phyloP scores from a whole-genome alignment of 805 yeast species.

The Starmerella sp. region DNA sequence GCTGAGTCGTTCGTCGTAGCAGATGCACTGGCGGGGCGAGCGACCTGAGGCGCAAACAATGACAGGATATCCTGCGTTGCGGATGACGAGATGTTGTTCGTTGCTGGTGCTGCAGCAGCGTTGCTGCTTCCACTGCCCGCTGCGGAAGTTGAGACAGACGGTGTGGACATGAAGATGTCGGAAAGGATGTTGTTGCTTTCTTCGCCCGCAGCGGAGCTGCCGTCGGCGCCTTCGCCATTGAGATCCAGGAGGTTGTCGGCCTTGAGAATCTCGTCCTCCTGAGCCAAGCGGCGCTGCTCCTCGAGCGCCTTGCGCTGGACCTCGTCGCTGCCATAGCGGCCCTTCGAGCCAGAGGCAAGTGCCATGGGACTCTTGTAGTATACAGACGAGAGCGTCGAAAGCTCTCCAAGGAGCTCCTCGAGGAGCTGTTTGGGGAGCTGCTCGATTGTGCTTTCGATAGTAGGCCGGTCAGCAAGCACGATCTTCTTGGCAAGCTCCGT shows the following conservation, averaged over 20 bases:
- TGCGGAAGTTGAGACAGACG: conserved; percentile 5
- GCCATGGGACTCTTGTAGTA: conserved; percentile 63
- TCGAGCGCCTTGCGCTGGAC: conserved; percentile 45
- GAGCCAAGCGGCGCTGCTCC: conserved; percentile 68
- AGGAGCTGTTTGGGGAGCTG: conserved; percentile 57
- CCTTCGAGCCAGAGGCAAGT: conserved; percentile 20
- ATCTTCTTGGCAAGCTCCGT: conserved; percentile 57
- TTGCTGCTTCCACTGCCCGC: neutral
- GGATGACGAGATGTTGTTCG: conserved; percentile 14
- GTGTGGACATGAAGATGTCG: conserved; percentile 21
- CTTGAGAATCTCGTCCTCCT: conserved; percentile 40
- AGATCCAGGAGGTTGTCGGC: conserved; percentile 62
- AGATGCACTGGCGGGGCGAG: neutral
- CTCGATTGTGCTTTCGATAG: conserved; percentile 61
- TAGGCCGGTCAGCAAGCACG: conserved; percentile 54
- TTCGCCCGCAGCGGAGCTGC: conserved; percentile 19
- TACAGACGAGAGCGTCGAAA: conserved; percentile 78
- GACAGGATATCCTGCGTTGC: conserved; percentile 38
- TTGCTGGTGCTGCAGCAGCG: conserved; percentile 4
- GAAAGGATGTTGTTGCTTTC: conserved; percentile 20
- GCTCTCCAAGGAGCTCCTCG: conserved; percentile 57
- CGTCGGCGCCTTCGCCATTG: conserved; percentile 38
- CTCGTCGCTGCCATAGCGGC: conserved; percentile 33
- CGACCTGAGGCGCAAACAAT: conserved; percentile 30
- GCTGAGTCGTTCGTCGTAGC: no score